Evolutionary conservation across 1,284 basidiomycete species (phyloP).

Genomic region (Melampsora allii-populina): DNA sequence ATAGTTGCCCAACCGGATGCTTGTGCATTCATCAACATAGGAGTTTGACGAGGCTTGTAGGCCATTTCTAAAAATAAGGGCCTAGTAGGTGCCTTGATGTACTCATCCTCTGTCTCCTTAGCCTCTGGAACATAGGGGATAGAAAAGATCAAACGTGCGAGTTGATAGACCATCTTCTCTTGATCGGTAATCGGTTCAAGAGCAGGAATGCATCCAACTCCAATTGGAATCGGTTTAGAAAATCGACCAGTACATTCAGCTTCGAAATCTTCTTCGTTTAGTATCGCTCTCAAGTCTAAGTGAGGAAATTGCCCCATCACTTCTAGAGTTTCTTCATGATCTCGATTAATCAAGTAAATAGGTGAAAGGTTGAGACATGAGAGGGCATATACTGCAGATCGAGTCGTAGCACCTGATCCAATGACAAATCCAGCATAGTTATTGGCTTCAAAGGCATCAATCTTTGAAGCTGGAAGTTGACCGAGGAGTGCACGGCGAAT

Average conservation of each 20-base stretch:
- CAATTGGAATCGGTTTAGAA: neutral
- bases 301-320: neutral
- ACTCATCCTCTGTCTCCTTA: too few species aligned
- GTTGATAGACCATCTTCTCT: conserved; percentile 1
- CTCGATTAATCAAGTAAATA: neutral
- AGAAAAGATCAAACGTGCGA: neutral
- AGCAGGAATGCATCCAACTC: conserved; percentile 4
- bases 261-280: neutral
- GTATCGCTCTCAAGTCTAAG: neutral
- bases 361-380: neutral
- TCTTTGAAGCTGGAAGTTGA: too few species aligned
- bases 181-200: neutral
- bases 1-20: conserved; percentile 1
- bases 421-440: neutral
- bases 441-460: neutral
- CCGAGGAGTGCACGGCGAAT: neutral
- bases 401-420: conserved; percentile 3
- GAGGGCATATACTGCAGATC: conserved; percentile 1
- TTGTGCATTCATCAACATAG: conserved; percentile 2
- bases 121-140: too few species aligned
- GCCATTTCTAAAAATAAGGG: conserved; percentile 3
- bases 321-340: neutral
- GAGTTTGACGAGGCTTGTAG: conserved; percentile 8
- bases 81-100: neutral
- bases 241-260: neutral